phyloP scores from a whole-genome alignment of 805 yeast species.

The Priceomyces medius region DNA sequence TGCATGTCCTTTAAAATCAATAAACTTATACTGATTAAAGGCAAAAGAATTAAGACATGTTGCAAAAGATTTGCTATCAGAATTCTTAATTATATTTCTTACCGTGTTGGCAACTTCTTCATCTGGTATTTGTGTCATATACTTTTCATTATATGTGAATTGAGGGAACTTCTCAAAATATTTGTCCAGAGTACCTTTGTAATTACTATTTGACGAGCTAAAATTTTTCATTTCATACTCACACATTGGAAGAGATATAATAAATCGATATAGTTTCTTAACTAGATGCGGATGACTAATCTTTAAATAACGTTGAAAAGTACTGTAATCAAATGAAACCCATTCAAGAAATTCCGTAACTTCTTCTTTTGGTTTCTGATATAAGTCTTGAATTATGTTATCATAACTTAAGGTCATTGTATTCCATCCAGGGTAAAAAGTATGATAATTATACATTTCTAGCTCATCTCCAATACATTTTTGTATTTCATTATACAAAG shows the following conservation, averaged over 20 bases:
- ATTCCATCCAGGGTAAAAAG: neutral
- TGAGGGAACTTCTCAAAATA: neutral
- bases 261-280: neutral
- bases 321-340: neutral
- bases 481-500: conserved; percentile 1
- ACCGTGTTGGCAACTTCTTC: conserved; percentile 34
- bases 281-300: neutral
- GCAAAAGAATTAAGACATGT: neutral
- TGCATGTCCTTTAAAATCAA: neutral
- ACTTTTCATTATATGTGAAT: neutral
- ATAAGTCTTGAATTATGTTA: conserved; percentile 1
- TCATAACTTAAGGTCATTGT: neutral
- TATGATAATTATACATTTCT: conserved; percentile 1
- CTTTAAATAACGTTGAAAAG: neutral
- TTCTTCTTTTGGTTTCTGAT: neutral
- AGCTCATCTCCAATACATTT: conserved; percentile 1
- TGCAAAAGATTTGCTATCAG: neutral
- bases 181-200: neutral
- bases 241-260: conserved; percentile 5
- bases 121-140: conserved; percentile 50
- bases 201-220: neutral
- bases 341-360: neutral
- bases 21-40: neutral
- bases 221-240: conserved; percentile 1
- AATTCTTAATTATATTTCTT: conserved; percentile 26